Evolutionary conservation across 164 flowering plant genomes (phyloP).

Genomic region (Vitis labrusca): DNA sequence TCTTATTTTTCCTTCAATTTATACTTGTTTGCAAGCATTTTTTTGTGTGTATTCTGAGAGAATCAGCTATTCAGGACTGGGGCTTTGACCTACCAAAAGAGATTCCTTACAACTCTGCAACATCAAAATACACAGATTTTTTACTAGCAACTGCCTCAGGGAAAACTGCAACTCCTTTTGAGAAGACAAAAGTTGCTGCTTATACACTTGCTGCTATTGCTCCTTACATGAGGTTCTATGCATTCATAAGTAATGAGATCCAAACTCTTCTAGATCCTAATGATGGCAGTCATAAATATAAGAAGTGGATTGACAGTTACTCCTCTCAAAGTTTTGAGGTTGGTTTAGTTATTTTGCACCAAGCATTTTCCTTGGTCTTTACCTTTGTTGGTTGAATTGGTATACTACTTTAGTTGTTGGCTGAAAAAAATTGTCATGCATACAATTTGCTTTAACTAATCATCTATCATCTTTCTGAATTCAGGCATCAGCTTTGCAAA

Average conservation of each 20-base stretch:
- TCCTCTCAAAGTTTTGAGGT: slow-evolving; percentile 79
- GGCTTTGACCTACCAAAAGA: slow-evolving; percentile 57
- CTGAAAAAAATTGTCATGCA: no score
- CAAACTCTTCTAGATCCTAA: slow-evolving; percentile 36
- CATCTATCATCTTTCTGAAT: slow-evolving; percentile 23
- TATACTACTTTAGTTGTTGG: no score
- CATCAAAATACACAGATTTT: slow-evolving; percentile 72
- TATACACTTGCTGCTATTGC: slow-evolving; percentile 90
- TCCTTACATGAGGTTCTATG: slow-evolving; percentile 89
- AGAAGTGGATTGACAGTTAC: slow-evolving; percentile 80
- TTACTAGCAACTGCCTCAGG: slow-evolving; percentile 95
- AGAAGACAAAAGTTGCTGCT: slow-evolving; percentile 94
- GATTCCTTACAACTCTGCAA: slow-evolving; percentile 49
- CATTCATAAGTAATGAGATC: slow-evolving; percentile 73
- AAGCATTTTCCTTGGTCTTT: neutral
- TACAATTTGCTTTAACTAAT: neutral
- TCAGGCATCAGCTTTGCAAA: slow-evolving; percentile 72
- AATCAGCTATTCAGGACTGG: slow-evolving; percentile 65
- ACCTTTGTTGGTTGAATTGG: slow-evolving; percentile 1
- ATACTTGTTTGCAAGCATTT: no score
- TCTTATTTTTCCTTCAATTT: no score
- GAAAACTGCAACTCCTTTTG: slow-evolving; percentile 93
- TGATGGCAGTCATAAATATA: slow-evolving; percentile 52
- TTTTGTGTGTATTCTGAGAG: no score
- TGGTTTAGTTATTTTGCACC: slow-evolving; percentile 9